phyloP scores from a whole-genome alignment of 148 eudicot genomes.

The Bassia scoparia region DNA sequence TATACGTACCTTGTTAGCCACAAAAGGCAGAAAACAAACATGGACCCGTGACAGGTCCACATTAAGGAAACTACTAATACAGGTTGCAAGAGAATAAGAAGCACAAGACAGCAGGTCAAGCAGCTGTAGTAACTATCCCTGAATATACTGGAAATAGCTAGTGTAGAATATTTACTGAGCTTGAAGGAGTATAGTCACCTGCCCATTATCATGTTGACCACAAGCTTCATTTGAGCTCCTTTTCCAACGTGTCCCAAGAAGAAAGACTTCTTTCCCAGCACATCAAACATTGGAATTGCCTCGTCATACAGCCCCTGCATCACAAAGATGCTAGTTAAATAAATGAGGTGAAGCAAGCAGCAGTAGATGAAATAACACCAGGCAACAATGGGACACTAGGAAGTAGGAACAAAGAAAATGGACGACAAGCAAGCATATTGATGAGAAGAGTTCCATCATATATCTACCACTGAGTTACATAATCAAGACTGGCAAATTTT shows the following conservation, averaged over 20 bases:
- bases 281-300: constrained; percentile 79
- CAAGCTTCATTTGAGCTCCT: constrained; percentile 99
- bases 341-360: background rate
- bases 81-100: background rate
- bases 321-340: background rate
- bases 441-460: background rate
- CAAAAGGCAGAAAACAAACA: background rate
- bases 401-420: too few relatives aligned
- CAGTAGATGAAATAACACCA: background rate
- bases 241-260: constrained; percentile 89
- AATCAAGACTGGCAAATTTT: background rate
- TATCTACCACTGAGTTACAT: background rate
- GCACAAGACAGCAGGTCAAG: background rate
- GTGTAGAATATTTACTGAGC: background rate
- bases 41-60: background rate
- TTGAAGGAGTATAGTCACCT: constrained; percentile 45
- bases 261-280: constrained; percentile 94
- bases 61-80: background rate
- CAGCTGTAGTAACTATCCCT: background rate
- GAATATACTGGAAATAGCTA: background rate
- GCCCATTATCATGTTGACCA: constrained; percentile 98
- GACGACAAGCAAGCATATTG: background rate
- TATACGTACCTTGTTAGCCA: background rate
- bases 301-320: constrained; percentile 74
- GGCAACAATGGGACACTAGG: background rate